A percentile compares a stretch with the other conserved stretches of the same genome.
These are phyloP conservation scores for Cladosporium sp. DNA, from an alignment of 2,329 filamentous ascomycete species.

Conservation along the genomic window DNA sequence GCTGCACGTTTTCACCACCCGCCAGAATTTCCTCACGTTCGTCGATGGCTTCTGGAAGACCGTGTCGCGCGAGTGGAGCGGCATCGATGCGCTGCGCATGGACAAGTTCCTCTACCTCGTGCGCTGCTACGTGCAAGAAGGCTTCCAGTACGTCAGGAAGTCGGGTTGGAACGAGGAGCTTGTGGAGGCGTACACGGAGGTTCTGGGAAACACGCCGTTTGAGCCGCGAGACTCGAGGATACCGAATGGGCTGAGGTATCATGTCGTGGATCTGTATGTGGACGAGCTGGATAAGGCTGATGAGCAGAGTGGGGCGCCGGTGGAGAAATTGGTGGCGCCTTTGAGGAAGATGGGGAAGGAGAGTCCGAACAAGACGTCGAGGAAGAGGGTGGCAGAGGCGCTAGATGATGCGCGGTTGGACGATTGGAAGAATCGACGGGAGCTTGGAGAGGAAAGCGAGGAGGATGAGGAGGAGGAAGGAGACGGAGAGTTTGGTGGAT, in stretches of 20 bases:
- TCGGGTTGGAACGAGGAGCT: constrained; percentile 34
- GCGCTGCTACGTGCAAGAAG: constrained; percentile 70
- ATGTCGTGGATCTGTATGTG: constrained; percentile 85
- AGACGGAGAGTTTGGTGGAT: constrained; percentile 50
- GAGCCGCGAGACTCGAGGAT: constrained; percentile 53
- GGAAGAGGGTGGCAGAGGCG: constrained; percentile 64
- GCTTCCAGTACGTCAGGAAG: constrained; percentile 50
- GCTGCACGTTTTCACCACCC: constrained; percentile 53
- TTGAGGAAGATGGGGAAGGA: constrained; percentile 53
- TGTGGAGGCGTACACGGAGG: constrained; percentile 41
- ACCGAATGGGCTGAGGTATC: constrained; percentile 79
- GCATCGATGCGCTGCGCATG: constrained; percentile 55
- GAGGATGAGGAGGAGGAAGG: constrained; percentile 37
- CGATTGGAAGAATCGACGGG: constrained; percentile 49
- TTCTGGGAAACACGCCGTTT: constrained; percentile 46
- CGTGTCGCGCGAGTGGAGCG: constrained; percentile 48
- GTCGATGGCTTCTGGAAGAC: constrained; percentile 50
- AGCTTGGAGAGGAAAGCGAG: constrained; percentile 36
- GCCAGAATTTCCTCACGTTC: constrained; percentile 38
- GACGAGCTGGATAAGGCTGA: constrained; percentile 79
- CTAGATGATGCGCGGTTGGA: constrained; percentile 71
- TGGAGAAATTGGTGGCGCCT: constrained; percentile 51
- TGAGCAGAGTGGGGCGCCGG: constrained; percentile 38
- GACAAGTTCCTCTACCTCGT: constrained; percentile 92
- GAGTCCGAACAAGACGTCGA: constrained; percentile 66